Base-by-base conservation (phyloP, 257 asterid species). In the Solanum chaucha region DNA sequence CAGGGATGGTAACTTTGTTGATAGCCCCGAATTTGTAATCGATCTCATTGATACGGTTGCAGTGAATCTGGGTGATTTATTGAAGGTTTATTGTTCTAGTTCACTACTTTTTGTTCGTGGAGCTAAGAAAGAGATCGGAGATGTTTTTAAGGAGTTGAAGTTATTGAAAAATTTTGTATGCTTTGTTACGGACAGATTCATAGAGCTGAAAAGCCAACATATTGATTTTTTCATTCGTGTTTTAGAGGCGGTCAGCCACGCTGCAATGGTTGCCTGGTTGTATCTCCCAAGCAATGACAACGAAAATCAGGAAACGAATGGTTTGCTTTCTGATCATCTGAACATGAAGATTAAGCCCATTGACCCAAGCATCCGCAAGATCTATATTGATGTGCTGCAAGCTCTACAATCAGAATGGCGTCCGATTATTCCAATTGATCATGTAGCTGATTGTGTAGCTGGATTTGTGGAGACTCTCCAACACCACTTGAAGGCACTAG, bases 1-100 rank as follows among this genome's bases (percentile, higher is more conserved):
- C 10, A 19, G 1, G 64, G 64, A 55, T 55, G 64, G 24, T 55
- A 55, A 5, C 7, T 5, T 55, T 55, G 4, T 17, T 55, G 64
- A 0, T 0, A 51, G 0, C 9, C 9, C 64, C 2, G 0, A 55
- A 55, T 19, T 55, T 55, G n/a, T 55, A 3, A 55, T 55, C n/a
- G 64, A 55, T 6, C 0, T 55, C 64, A 55, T 55, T 19, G 64
- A 17, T 55, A 55, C 10, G 0, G 64, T 2, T 55, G 64, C 1
- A 55, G 1, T 55, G 64, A 55, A 17, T 55, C 64, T 55, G 10
- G 64, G 64, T 55, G 0, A 55, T 55, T 55, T 55, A 51, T 51
- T 51, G 61, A 51, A 15, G 61, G 61, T 51, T 51, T 51, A 15
- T 51, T 51, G 22, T 51, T 51, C 61, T 15, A 15, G 61, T 51